Conservation (phyloP, 2,329 filamentous ascomycete genomes). For the Ophiocordyceps unilateralis region DNA sequence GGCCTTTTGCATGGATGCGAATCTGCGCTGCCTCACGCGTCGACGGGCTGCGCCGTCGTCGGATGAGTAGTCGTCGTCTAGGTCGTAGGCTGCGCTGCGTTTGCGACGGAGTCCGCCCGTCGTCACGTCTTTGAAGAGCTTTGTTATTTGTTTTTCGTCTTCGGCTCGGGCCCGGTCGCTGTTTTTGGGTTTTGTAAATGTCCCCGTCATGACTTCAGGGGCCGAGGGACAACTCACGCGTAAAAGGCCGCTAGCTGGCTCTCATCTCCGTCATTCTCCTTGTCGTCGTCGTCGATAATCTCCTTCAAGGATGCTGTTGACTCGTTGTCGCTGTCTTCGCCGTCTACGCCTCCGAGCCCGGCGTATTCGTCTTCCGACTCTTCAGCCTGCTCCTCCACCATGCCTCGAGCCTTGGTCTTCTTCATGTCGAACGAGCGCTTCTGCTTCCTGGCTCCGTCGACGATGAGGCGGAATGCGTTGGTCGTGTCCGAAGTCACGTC, state of each 20-base stretch:
- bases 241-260: slow-evolving; percentile 70
- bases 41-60: slow-evolving; percentile 65
- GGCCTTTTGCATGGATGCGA: slow-evolving; percentile 80
- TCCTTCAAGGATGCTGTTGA: slow-evolving; percentile 54
- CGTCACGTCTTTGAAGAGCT: slow-evolving; percentile 83
- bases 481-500: slow-evolving; percentile 12
- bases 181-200: background rate
- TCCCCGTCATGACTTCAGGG: no score
- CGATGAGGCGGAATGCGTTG: slow-evolving; percentile 52
- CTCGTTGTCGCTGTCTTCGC: slow-evolving; percentile 68
- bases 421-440: slow-evolving; percentile 53
- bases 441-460: slow-evolving; percentile 40
- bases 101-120: slow-evolving; percentile 76
- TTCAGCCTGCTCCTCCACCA: slow-evolving; percentile 85
- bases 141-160: slow-evolving; percentile 78
- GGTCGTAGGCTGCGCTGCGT: slow-evolving; percentile 62
- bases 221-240: slow-evolving; percentile 46
- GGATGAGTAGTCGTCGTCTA: slow-evolving; percentile 67
- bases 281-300: slow-evolving; percentile 72
- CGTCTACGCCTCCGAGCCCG: slow-evolving; percentile 75
- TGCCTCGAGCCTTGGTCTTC: slow-evolving; percentile 69
- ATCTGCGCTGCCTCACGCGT: slow-evolving; percentile 71
- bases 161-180: slow-evolving; percentile 64
- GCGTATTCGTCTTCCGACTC: slow-evolving; percentile 98
- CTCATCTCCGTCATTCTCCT: slow-evolving; percentile 61